These are phyloP conservation scores for Tolypocladium album DNA, from an alignment of 2,329 filamentous ascomycete genomes.

Conservation along the genomic window DNA sequence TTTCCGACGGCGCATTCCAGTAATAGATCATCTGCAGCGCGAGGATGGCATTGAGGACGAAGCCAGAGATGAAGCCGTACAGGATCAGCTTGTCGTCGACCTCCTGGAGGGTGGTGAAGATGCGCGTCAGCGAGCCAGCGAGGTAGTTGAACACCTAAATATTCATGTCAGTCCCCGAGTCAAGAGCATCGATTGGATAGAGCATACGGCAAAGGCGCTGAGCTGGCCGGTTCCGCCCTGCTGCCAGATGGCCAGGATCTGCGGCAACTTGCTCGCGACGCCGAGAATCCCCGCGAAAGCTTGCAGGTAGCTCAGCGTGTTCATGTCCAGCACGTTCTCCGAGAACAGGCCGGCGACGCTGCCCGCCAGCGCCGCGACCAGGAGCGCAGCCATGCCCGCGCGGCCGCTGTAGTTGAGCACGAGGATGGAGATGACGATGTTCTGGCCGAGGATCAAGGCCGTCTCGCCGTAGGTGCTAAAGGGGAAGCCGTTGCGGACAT, in stretches of 20 bases:
- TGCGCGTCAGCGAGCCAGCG: conserved; percentile 79
- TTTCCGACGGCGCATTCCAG: conserved; percentile 63
- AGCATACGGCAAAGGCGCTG: conserved; percentile 84
- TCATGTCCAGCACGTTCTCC: conserved; percentile 51
- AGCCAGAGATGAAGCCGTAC: conserved; percentile 87
- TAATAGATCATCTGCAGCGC: conserved; percentile 91
- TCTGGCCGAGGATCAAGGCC: conserved; percentile 82
- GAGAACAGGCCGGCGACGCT: conserved; percentile 61
- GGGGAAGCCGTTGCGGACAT: conserved; percentile 79
- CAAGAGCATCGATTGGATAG: not conserved
- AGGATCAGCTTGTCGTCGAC: conserved; percentile 94
- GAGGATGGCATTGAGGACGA: conserved; percentile 77
- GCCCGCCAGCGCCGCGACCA: conserved; percentile 66
- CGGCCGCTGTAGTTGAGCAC: conserved; percentile 76
- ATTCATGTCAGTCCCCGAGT: too few relatives aligned
- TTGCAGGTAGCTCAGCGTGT: conserved; percentile 64
- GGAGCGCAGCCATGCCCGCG: conserved; percentile 56
- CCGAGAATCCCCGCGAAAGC: conserved; percentile 73
- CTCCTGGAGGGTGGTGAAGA: conserved; percentile 96
- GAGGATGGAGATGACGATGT: conserved; percentile 77
- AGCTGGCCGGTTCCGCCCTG: conserved; percentile 89
- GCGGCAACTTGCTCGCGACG: conserved; percentile 84
- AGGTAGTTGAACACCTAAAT: conserved; percentile 94
- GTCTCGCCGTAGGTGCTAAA: conserved; percentile 97
- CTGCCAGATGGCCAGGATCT: conserved; percentile 78